Percentiles rank a stretch among this genome's conserved stretches.
Evolutionary conservation across 2,329 filamentous ascomycete genomes (phyloP).

Genomic region (Fusarium nelsonii): DNA sequence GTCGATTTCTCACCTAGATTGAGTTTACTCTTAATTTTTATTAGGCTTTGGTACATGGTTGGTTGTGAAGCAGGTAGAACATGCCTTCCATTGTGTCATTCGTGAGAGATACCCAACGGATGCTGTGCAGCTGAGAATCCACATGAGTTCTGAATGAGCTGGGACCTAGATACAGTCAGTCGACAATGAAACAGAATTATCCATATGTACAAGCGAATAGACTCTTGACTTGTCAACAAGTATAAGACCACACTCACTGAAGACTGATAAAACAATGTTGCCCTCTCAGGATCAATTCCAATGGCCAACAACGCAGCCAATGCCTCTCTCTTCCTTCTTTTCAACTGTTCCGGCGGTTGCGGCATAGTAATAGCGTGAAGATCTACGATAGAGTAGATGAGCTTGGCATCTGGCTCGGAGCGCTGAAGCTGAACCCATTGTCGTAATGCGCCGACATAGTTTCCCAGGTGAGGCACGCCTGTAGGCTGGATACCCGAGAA

Average conservation of each 20-base stretch:
- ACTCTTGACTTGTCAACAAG: neutral
- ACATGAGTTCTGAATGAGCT: conserved; percentile 92
- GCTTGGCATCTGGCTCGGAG: conserved; percentile 67
- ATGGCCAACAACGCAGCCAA: conserved; percentile 86
- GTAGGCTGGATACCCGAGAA: conserved; percentile 99
- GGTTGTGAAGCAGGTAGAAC: neutral
- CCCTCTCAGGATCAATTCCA: conserved; percentile 82
- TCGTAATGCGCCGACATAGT: conserved; percentile 90
- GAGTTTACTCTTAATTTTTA: conserved; percentile 74
- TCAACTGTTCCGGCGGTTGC: conserved; percentile 72
- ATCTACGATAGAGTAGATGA: conserved; percentile 91
- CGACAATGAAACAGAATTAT: neutral
- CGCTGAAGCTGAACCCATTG: conserved; percentile 86
- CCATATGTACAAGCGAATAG: neutral
- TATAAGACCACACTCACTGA: conserved; percentile 63
- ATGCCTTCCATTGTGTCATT: conserved; percentile 99
- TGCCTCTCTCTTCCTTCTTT: conserved; percentile 76
- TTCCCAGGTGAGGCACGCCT: conserved; percentile 91
- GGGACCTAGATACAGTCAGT: conserved; percentile 65
- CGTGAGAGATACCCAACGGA: conserved; percentile 93
- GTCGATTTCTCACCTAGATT: conserved; percentile 70
- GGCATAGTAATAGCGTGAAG: conserved; percentile 90
- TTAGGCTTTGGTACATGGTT: conserved; percentile 10
- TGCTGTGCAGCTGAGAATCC: conserved; percentile 92
- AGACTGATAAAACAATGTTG: conserved; percentile 85